Percentiles rank a stretch among this genome's conserved stretches.
Conservation (phyloP, 768 basidiomycete species). For the Russula foetens region DNA sequence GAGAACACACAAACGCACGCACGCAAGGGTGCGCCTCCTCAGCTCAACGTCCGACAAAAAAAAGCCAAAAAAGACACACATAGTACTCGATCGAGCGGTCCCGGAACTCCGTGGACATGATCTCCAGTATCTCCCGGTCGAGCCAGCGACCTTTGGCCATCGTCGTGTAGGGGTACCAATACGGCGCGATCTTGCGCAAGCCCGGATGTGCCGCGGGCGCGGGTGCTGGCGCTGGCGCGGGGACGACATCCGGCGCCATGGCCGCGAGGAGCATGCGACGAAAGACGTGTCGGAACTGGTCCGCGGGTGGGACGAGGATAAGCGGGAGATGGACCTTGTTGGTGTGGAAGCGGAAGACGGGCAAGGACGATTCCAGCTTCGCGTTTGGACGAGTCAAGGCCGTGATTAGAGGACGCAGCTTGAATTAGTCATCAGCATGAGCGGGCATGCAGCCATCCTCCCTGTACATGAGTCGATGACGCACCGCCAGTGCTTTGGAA, state of each 20-base stretch:
- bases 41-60: neutral
- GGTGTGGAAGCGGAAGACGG: slow-evolving; percentile 17
- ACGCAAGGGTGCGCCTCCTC: neutral
- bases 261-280: slow-evolving; percentile 21
- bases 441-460: neutral
- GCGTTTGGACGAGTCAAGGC: no score
- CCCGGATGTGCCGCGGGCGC: slow-evolving; percentile 28
- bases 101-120: slow-evolving; percentile 89
- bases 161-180: slow-evolving; percentile 91
- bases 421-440: neutral
- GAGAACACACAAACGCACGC: no score
- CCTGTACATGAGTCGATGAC: neutral
- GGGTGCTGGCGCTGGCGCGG: slow-evolving; percentile 2
- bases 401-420: neutral
- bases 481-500: neutral
- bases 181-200: slow-evolving; percentile 75
- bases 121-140: slow-evolving; percentile 78
- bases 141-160: slow-evolving; percentile 92
- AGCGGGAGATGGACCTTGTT: slow-evolving; percentile 29
- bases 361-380: slow-evolving; percentile 5
- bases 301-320: slow-evolving; percentile 41
- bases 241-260: slow-evolving; percentile 18
- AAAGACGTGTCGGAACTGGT: slow-evolving; percentile 41
- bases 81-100: slow-evolving; percentile 95
- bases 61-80: slow-evolving; percentile 39